Conservation (phyloP, 208 protist genomes). For the Trypanosoma scelopori region DNA sequence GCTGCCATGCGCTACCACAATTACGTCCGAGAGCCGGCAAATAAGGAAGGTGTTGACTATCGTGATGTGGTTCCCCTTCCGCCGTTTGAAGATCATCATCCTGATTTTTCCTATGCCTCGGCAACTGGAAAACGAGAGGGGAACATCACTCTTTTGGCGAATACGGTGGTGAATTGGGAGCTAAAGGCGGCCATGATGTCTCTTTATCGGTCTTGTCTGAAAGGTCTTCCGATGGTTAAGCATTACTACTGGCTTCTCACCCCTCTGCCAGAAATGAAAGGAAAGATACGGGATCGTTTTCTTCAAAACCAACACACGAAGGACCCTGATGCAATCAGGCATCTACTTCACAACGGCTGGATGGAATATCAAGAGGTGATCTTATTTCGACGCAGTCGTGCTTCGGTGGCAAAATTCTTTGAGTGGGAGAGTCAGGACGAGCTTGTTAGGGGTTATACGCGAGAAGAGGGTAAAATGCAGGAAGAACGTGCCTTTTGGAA, state of each 20-base stretch:
- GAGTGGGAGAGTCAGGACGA: constrained; percentile 73
- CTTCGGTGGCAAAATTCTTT: constrained; percentile 83
- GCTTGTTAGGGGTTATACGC: constrained; percentile 63
- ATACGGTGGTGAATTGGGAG: constrained; percentile 75
- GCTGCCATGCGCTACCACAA: constrained; percentile 79
- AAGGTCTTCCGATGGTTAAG: constrained; percentile 81
- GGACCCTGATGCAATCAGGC: constrained; percentile 85
- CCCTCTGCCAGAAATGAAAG: constrained; percentile 82
- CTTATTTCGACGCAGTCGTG: constrained; percentile 73
- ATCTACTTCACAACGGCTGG: constrained; percentile 88
- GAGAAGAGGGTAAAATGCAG: constrained; percentile 77
- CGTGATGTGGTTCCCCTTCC: constrained; percentile 55
- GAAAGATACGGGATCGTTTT: constrained; percentile 79
- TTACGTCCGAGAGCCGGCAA: constrained; percentile 61
- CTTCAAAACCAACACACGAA: constrained; percentile 86
- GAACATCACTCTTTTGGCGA: constrained; percentile 58
- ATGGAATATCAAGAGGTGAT: constrained; percentile 87
- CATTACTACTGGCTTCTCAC: constrained; percentile 86
- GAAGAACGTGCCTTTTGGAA: constrained; percentile 84
- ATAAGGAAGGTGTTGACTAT: constrained; percentile 58
- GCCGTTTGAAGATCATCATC: constrained; percentile 81
- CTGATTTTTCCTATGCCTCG: constrained; percentile 66
- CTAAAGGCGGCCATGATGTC: constrained; percentile 66
- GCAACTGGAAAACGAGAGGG: constrained; percentile 82
- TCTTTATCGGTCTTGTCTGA: constrained; percentile 83